Evolutionary conservation across 192 early-diverging fungal species (phyloP).

Genomic region (Dimargaris xerosporica): DNA sequence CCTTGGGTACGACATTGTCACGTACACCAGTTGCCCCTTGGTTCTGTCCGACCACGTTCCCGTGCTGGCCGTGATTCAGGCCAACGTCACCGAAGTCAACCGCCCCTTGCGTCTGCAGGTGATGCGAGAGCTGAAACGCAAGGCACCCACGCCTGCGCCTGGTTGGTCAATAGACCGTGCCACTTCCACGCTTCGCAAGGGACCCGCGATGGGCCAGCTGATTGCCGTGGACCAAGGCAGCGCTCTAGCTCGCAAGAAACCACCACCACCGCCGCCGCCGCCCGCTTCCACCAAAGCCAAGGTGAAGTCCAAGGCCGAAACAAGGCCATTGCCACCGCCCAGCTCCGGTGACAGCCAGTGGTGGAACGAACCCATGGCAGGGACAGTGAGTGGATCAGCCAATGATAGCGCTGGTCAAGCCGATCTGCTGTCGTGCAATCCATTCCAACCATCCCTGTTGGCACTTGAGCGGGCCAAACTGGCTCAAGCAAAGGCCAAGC

Average conservation of each 20-base stretch:
- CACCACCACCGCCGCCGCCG: conserved; percentile 3
- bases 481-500: too few species aligned
- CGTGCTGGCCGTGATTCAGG: background rate
- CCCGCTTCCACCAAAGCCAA: background rate
- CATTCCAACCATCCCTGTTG: background rate
- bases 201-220: background rate
- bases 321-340: background rate
- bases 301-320: background rate
- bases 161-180: background rate
- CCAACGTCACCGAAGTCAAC: background rate
- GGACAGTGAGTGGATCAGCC: background rate
- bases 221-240: background rate
- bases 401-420: background rate
- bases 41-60: background rate
- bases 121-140: background rate
- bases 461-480: background rate
- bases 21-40: background rate
- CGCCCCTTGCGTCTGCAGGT: background rate
- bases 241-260: background rate
- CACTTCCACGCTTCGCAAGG: background rate
- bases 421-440: background rate
- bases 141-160: background rate
- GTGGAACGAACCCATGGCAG: background rate
- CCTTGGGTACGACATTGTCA: background rate
- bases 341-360: background rate